Evolutionary conservation across 2,329 filamentous ascomycete species (phyloP), one percentile per base, ranked within the genome.

Genomic region (Fusarium camptoceras): DNA sequence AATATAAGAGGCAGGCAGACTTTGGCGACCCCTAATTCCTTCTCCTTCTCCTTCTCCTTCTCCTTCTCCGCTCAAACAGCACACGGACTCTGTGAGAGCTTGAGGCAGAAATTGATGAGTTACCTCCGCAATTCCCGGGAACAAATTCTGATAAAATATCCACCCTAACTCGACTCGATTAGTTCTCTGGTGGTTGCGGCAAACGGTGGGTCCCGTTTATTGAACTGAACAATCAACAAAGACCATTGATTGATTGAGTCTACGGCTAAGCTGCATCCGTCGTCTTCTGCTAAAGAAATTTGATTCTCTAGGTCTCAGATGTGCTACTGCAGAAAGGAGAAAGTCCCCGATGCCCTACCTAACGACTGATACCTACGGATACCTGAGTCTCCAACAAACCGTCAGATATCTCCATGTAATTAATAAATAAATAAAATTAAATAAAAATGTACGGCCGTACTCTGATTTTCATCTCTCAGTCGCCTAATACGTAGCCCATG

Each of bases 231-330:
- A 34, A 34, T 34, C 16, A 37, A 39, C 48, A 48, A 61, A 27
- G 48, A 43, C 49, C 47, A 55, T 30, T 24, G 22, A 55, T 27
- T 53, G 62, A 63, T 48, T 37, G 62, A 63, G 46, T 37, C 48
- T 22, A 55, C 62, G 14, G 20, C 72, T 73, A 72, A 51, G 20
- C 73, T 57, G 30, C 50, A 75, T 75, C 66, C 69, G 69, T 75
- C 64, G 44, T 25, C 47, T 73, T 65, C 39, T 54, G 31, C 25
- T 58, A 43, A 56, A 54, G 37, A 64, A 57, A 22, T 55, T 47
- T 43, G 55, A 58, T 42, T 41, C 55, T 66, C 30, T 28, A 22
- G 41, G 18, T 34, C 10, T 4, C 8, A n/a, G 20, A 50, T 22
- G 31, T 58, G 53, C 66, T 70, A 62, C 65, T 51, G 39, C 42